Conservation (phyloP, 176 grass and related monocot genomes). For the Hordeum vulgare region MorexV3_pseudomolecules_assembly NC_058520.1:117501562-117502061, state of each 20-base stretch:
- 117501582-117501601: not conserved
- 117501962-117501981: not conserved
- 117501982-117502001: not conserved
- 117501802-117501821: too few species aligned
- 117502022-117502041: too few species aligned
- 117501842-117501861: conserved; percentile 11
- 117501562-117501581: not conserved
- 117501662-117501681: not conserved
- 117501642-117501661: not conserved
- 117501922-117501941: conserved; percentile 2
- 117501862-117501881: not conserved
- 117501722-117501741: not conserved
- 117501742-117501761: not conserved
- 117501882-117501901: not conserved
- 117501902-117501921: conserved; percentile 20
- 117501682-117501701: not conserved
- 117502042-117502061: not conserved
- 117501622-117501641: not conserved
- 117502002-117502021: not conserved
- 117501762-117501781: not conserved
- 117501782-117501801: not conserved
- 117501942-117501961: not conserved
- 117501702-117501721: not conserved
- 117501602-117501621: not conserved
- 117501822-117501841: conserved; percentile 3